These are phyloP conservation scores for Flaveria linearis DNA, from an alignment of 129 eudicot genomes.

Conservation along the genomic window DNA sequence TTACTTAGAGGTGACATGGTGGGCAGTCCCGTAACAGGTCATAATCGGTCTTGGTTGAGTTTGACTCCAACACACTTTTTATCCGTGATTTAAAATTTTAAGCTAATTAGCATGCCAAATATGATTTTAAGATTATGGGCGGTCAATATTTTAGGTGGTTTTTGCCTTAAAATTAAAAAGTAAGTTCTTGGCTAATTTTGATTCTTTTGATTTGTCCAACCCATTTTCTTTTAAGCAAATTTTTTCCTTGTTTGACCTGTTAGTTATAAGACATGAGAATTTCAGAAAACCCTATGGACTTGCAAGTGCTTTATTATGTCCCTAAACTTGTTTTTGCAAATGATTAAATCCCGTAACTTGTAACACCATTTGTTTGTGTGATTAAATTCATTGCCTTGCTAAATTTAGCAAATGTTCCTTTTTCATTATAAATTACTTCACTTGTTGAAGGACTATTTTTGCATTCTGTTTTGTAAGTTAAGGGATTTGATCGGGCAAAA, in stretches of 20 bases:
- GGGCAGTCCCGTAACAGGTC: neutral
- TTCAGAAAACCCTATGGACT: neutral
- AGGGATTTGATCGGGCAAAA: neutral
- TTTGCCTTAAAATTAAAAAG: too few species aligned
- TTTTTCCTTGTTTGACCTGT: neutral
- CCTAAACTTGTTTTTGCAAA: neutral
- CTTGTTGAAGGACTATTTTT: neutral
- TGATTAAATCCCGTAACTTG: neutral
- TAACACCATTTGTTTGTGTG: neutral
- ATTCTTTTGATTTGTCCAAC: neutral
- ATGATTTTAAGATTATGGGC: neutral
- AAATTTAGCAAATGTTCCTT: neutral
- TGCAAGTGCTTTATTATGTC: neutral
- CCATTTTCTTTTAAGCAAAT: neutral
- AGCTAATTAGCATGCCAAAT: neutral
- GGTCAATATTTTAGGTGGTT: neutral
- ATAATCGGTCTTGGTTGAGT: neutral
- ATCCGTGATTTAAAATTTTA: neutral
- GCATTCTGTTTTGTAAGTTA: neutral
- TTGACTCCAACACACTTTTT: neutral
- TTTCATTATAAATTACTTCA: neutral
- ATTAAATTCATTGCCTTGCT: neutral
- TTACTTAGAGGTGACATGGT: constrained; percentile 6
- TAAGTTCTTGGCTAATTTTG: neutral
- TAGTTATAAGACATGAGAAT: too few species aligned